Percentiles rank a stretch among this genome's conserved stretches.
phyloP scores from a whole-genome alignment of 768 basidiomycete genomes.

The Rhodosporidiobolus odoratus region DNA sequence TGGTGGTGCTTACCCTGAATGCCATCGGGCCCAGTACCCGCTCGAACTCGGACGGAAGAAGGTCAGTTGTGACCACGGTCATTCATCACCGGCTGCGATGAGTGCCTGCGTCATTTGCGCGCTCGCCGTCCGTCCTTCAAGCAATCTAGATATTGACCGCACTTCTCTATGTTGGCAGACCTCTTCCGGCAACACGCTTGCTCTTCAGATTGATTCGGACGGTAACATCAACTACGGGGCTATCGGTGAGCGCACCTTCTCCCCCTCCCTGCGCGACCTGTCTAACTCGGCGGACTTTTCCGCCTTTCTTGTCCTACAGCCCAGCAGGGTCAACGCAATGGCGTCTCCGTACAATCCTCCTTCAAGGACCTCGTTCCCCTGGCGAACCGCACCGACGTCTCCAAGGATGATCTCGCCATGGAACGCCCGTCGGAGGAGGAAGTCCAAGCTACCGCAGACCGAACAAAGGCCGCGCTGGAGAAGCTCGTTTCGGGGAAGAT shows the following conservation, averaged over 20 bases:
- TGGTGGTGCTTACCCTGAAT: conserved; percentile 62
- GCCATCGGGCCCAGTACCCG: conserved; percentile 95
- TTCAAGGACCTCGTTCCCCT: conserved; percentile 97
- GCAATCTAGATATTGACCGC: not conserved
- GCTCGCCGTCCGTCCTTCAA: no score
- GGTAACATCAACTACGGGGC: conserved; percentile 96
- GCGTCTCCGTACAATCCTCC: conserved; percentile 83
- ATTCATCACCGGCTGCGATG: not conserved
- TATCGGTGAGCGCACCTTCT: conserved; percentile 50
- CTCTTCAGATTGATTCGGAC: conserved; percentile 91
- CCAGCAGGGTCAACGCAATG: conserved; percentile 82
- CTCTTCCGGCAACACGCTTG: conserved; percentile 86
- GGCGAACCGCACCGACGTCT: conserved; percentile 77
- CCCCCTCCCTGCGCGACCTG: not conserved
- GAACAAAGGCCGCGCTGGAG: conserved; percentile 83
- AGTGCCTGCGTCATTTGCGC: not conserved
- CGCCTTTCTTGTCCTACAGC: conserved; percentile 48
- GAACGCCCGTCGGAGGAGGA: conserved; percentile 92
- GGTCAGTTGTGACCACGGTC: conserved; percentile 38
- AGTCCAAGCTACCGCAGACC: conserved; percentile 81
- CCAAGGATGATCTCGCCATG: conserved; percentile 66
- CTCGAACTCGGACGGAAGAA: conserved; percentile 91
- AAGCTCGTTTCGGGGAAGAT: conserved; percentile 92
- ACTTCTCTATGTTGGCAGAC: conserved; percentile 53
- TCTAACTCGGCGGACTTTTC: not conserved